phyloP scores from a whole-genome alignment of 192 early-diverging fungal genomes.

The Coemansia sp. region DNA sequence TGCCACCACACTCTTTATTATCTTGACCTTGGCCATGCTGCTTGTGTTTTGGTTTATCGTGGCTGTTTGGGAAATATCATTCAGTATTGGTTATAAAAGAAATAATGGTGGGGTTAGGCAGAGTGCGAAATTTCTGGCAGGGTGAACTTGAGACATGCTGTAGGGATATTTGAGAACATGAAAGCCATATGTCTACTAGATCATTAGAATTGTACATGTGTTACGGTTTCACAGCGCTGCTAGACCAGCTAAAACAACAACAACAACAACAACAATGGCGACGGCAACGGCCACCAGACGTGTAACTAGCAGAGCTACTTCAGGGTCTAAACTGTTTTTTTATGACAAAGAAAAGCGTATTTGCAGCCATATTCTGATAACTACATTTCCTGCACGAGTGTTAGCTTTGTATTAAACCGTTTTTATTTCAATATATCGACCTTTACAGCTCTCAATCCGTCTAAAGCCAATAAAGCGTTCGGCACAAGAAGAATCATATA shows the following conservation, averaged over 20 bases:
- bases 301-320: too few species aligned
- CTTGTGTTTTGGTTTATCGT: constrained; percentile 2
- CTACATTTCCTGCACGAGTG: neutral
- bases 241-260: neutral
- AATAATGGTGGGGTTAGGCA: too few species aligned
- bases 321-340: neutral
- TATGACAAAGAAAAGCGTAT: neutral
- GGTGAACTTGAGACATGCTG: too few species aligned
- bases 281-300: too few species aligned
- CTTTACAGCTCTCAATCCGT: too few species aligned
- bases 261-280: too few species aligned
- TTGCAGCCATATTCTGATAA: neutral
- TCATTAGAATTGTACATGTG: neutral
- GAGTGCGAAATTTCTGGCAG: too few species aligned
- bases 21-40: neutral
- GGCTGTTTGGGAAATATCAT: neutral
- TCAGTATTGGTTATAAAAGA: neutral
- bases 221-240: neutral
- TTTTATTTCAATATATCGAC: too few species aligned
- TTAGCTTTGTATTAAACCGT: neutral
- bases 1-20: too few species aligned
- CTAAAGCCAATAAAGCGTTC: neutral
- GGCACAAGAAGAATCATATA: neutral
- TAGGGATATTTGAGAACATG: neutral
- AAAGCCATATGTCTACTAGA: neutral